Conservation (phyloP, 2,329 filamentous ascomycete species). For the Arthrobotrys sphaeroides region DNA sequence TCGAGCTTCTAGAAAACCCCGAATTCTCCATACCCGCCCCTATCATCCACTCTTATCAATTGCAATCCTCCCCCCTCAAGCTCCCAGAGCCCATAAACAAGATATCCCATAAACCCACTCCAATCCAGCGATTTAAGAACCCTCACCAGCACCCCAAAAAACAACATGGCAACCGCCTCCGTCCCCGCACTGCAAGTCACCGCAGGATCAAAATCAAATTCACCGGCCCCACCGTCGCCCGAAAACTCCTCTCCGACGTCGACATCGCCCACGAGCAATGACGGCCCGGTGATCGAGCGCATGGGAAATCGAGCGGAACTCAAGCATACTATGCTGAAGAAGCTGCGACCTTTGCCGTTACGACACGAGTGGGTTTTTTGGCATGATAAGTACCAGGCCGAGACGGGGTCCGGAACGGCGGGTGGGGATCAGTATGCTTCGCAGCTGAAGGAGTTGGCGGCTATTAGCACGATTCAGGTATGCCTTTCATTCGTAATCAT, state of each 20-base stretch:
- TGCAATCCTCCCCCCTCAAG: neutral
- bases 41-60: neutral
- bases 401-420: constrained; percentile 11
- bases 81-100: no score
- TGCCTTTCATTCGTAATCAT: neutral
- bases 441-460: constrained; percentile 57
- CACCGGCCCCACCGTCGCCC: constrained; percentile 18
- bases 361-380: constrained; percentile 65
- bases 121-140: no score
- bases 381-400: constrained; percentile 62
- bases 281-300: constrained; percentile 58
- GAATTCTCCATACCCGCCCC: neutral
- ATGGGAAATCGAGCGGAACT: constrained; percentile 58
- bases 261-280: constrained; percentile 54
- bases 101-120: no score
- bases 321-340: constrained; percentile 63
- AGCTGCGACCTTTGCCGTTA: constrained; percentile 63
- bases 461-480: constrained; percentile 58
- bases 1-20: constrained; percentile 1
- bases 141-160: neutral
- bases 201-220: constrained; percentile 43
- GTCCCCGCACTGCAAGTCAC: constrained; percentile 57
- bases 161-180: constrained; percentile 35
- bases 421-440: constrained; percentile 56
- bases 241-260: constrained; percentile 32